These are phyloP conservation scores for Drechslerella dactyloides DNA, from an alignment of 2,329 filamentous ascomycete species.

Conservation along the genomic window DNA sequence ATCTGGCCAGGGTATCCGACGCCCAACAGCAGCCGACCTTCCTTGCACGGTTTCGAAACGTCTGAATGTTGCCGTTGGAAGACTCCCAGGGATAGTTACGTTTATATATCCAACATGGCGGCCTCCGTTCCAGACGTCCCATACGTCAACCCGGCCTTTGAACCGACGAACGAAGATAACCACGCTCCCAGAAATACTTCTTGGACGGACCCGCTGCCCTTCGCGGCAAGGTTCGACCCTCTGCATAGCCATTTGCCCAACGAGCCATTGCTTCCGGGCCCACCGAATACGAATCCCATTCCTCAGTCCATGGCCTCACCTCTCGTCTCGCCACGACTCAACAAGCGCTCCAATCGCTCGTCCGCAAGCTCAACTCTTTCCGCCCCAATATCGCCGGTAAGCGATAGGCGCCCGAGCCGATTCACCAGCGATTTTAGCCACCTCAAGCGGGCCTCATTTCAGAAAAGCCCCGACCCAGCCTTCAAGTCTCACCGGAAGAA, in stretches of 20 bases:
- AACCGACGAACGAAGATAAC: background rate
- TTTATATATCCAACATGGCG: conserved; percentile 30
- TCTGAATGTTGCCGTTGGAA: background rate
- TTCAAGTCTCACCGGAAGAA: conserved; percentile 32
- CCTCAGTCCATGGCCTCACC: conserved; percentile 11
- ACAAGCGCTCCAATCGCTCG: background rate
- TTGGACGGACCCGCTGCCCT: conserved; percentile 42
- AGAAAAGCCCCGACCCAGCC: conserved; percentile 34
- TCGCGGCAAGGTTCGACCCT: conserved; percentile 38
- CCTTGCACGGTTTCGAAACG: background rate
- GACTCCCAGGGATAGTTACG: conserved; percentile 24
- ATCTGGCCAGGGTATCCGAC: no score
- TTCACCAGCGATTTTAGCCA: conserved; percentile 41
- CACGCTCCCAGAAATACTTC: conserved; percentile 3
- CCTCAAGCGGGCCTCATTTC: conserved; percentile 12
- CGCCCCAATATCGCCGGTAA: conserved; percentile 15
- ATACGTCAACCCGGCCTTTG: conserved; percentile 39
- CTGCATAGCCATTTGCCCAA: conserved; percentile 27
- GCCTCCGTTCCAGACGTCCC: conserved; percentile 5
- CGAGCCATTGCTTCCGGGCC: conserved; percentile 33
- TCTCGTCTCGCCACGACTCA: conserved; percentile 18
- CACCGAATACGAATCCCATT: conserved; percentile 12
- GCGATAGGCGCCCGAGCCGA: conserved; percentile 29
- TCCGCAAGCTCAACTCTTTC: conserved; percentile 16
- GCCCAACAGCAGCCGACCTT: no score